phyloP scores from a whole-genome alignment of 441 rosid genomes.

The Adansonia gregorii region DNA sequence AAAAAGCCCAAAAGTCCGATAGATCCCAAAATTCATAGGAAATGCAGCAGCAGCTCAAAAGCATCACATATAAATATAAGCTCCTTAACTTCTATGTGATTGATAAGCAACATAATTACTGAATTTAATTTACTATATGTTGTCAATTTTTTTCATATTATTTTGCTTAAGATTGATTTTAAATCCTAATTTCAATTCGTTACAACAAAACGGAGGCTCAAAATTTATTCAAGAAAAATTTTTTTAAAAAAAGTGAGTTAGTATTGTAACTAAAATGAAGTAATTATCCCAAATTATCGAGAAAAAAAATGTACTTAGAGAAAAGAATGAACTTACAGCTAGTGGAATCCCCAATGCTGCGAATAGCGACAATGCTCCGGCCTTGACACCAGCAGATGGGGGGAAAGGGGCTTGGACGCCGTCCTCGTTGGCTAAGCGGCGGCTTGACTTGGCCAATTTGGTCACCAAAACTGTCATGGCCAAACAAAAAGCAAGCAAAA shows the following conservation, averaged over 20 bases:
- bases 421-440: conserved; percentile 29
- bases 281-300: too few species aligned
- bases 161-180: background rate
- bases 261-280: background rate
- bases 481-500: conserved; percentile 62
- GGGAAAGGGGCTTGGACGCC: conserved; percentile 38
- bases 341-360: conserved; percentile 75
- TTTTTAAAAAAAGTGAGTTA: background rate
- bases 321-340: conserved; percentile 54
- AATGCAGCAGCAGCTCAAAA: too few species aligned
- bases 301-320: too few species aligned
- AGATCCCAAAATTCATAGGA: too few species aligned
- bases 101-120: background rate
- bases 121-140: too few species aligned
- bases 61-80: too few species aligned
- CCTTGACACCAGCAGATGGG: conserved; percentile 55
- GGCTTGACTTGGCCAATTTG: conserved; percentile 60
- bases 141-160: too few species aligned
- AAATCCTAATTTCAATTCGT: background rate
- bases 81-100: too few species aligned
- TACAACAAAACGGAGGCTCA: background rate
- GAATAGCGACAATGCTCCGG: conserved; percentile 67
- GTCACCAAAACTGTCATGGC: conserved; percentile 58
- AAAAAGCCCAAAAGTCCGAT: background rate
- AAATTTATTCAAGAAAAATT: too few species aligned